Conservation (phyloP, 805 yeast species). For the Candida sithepensis region DNA sequence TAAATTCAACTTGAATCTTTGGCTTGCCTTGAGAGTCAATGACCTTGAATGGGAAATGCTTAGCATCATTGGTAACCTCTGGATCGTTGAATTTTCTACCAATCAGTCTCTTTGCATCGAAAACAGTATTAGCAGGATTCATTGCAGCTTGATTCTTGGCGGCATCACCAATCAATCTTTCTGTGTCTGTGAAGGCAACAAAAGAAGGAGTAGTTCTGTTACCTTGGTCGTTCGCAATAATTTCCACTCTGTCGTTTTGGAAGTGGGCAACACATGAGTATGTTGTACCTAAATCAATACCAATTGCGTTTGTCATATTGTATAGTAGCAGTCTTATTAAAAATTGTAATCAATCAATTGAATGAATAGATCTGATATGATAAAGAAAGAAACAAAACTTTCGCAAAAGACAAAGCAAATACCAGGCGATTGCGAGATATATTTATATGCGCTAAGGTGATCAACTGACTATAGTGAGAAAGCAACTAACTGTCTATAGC, state of each 20-base stretch:
- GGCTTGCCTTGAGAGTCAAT: slow-evolving; percentile 84
- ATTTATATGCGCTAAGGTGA: neutral
- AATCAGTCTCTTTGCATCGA: slow-evolving; percentile 88
- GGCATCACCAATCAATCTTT: slow-evolving; percentile 95
- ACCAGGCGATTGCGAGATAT: neutral
- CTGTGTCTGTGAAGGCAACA: slow-evolving; percentile 94
- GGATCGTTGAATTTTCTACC: slow-evolving; percentile 88
- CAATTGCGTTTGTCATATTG: slow-evolving; percentile 52
- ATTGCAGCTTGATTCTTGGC: slow-evolving; percentile 97
- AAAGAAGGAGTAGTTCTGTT: slow-evolving; percentile 97
- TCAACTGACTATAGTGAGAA: neutral
- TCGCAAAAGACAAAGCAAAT: neutral
- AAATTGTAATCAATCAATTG: neutral
- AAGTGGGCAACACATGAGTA: slow-evolving; percentile 94
- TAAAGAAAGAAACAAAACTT: neutral
- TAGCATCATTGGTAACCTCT: slow-evolving; percentile 74
- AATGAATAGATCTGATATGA: neutral
- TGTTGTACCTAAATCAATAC: slow-evolving; percentile 92
- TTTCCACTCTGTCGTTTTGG: slow-evolving; percentile 66
- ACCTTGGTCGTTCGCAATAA: slow-evolving; percentile 97
- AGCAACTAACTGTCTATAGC: neutral
- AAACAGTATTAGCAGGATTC: slow-evolving; percentile 87
- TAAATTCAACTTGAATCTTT: slow-evolving; percentile 83
- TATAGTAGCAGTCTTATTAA: neutral
- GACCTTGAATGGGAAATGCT: slow-evolving; percentile 91